Percentiles rank a stretch among this genome's conserved stretches.
Conservation (phyloP, 495 filamentous ascomycete species). For the Elasticomyces elasticus region DNA sequence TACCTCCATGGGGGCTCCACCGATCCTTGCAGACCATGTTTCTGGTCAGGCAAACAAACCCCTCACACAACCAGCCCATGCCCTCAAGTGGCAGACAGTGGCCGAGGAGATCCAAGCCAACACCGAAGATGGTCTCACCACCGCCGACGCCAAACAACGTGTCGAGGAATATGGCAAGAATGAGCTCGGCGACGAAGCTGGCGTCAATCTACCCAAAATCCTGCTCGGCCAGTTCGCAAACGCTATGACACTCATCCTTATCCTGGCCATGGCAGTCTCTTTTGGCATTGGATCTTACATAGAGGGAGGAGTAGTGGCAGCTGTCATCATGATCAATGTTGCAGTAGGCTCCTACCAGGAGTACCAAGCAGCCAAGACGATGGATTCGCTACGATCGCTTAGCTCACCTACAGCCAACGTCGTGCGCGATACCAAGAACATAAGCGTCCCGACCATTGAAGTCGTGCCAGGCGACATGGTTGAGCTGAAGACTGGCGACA, state of each 20-base stretch:
- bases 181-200: constrained; percentile 48
- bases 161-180: constrained; percentile 51
- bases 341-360: constrained; percentile 73
- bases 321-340: constrained; percentile 74
- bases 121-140: constrained; percentile 50
- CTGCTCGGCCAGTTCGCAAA: constrained; percentile 54
- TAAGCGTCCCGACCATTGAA: constrained; percentile 57
- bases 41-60: constrained; percentile 44
- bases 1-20: constrained; percentile 1
- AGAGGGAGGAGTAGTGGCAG: constrained; percentile 72
- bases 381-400: constrained; percentile 66
- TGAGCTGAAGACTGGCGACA: constrained; percentile 54
- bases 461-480: constrained; percentile 77
- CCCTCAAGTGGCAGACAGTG: constrained; percentile 45
- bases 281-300: constrained; percentile 73
- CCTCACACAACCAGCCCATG: constrained; percentile 55
- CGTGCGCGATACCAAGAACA: constrained; percentile 57
- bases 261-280: constrained; percentile 74
- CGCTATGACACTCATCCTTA: constrained; percentile 63
- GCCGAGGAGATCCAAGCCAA: constrained; percentile 50
- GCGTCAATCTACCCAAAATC: constrained; percentile 49
- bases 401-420: constrained; percentile 71
- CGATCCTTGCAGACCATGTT: constrained; percentile 31
- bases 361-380: constrained; percentile 76
- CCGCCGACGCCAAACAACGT: constrained; percentile 44